Evolutionary conservation across 2,329 filamentous ascomycete species (phyloP), one percentile per base, ranked within the genome.

Genomic region (Trichoderma sp.): DNA sequence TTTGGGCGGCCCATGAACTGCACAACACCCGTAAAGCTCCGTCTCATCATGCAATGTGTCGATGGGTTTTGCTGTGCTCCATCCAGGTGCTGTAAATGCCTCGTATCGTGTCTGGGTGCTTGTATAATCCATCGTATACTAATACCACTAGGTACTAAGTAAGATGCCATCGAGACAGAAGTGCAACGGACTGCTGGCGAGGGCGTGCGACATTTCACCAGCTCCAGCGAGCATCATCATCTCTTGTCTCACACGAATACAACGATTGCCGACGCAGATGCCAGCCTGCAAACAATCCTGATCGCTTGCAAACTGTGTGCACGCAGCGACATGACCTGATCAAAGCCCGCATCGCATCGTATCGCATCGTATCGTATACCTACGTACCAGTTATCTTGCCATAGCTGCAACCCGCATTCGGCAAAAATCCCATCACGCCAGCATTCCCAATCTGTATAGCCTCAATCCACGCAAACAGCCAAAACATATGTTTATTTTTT

Each of bases 11-110:
- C 50, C 59, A 45, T 56, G 27, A 65, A 13, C 39, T 35, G 58
- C 58, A 53, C 32, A 37, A 63, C 45, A 60, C 45, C 63, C 63
- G 63, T 57, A 64, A 64, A 17, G 25, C 35, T 42, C 60, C 60
- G 48, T 35, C 17, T 64, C 22, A 32, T 64, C 58, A 61, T 50
- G 58, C 58, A 48, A 61, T n/a, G n/a, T n/a, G n/a, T 59, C 25
- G 1, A 22, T 48, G 12, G n/a, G 6, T 48, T 12, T 48, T 37
- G n/a, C n/a, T n/a, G n/a, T n/a, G n/a, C n/a, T n/a, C n/a, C n/a
- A n/a, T n/a, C n/a, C n/a, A n/a, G n/a, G n/a, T n/a, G n/a, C n/a
- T n/a, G n/a, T n/a, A n/a, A n/a, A n/a, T n/a, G n/a, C n/a, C n/a
- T n/a, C n/a, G n/a, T n/a, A n/a, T n/a, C 42, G 10, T 48, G 10